phyloP scores from a whole-genome alignment of 2,329 filamentous ascomycete genomes.

The Ophidiomyces ophidiicola region DNA sequence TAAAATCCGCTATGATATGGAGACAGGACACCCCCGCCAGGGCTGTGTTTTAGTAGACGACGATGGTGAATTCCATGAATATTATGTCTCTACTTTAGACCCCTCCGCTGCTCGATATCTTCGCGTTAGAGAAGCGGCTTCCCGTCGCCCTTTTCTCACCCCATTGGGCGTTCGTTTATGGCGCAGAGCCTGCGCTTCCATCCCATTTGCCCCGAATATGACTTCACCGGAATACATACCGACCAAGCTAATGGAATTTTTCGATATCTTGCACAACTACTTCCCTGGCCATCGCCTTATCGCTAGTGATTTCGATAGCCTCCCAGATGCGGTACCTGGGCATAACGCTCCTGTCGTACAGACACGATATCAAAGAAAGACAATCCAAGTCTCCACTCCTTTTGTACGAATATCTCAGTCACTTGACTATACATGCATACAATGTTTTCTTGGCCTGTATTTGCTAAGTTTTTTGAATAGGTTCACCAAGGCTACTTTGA shows the following conservation, averaged over 20 bases:
- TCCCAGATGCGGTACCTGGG: conserved; percentile 72
- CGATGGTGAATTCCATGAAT: conserved; percentile 85
- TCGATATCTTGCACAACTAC: conserved; percentile 73
- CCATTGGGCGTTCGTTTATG: conserved; percentile 40
- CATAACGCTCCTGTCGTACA: conserved; percentile 93
- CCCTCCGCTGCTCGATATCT: conserved; percentile 73
- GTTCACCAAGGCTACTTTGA: conserved; percentile 98
- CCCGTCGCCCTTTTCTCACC: conserved; percentile 32
- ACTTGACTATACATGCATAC: neutral
- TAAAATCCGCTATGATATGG: conserved; percentile 74
- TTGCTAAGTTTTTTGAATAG: conserved; percentile 34
- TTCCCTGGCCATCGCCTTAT: conserved; percentile 85
- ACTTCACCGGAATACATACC: conserved; percentile 85
- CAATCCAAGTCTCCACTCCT: conserved; percentile 79
- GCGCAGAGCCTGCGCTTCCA: conserved; percentile 48
- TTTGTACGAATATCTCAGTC: conserved; percentile 50
- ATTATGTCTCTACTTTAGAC: conserved; percentile 71
- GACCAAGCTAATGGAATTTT: conserved; percentile 91
- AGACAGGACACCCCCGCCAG: conserved; percentile 72
- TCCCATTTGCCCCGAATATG: conserved; percentile 65
- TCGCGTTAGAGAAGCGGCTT: conserved; percentile 66
- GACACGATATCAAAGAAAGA: conserved; percentile 75
- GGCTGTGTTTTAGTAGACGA: conserved; percentile 76
- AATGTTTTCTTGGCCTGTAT: conserved; percentile 4
- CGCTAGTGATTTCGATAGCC: conserved; percentile 76